A percentile compares a stretch with the other conserved stretches of the same genome.
phyloP scores from a whole-genome alignment of 495 filamentous ascomycete genomes.

The Lentithecium fluviatile region DNA sequence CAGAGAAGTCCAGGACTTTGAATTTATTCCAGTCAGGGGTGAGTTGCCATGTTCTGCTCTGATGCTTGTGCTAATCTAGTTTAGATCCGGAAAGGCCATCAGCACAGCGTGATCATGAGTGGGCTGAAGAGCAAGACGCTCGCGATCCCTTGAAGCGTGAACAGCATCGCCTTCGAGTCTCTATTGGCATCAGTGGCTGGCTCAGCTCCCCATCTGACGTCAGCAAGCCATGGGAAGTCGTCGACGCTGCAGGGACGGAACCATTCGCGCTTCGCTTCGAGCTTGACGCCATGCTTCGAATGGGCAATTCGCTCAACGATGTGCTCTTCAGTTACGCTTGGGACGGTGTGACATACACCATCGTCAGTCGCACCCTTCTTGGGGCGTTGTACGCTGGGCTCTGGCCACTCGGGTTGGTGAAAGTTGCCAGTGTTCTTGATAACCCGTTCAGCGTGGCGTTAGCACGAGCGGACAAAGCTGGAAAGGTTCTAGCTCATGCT shows the following conservation, averaged over 20 bases:
- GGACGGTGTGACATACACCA: conserved; percentile 30
- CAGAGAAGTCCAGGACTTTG: conserved; percentile 37
- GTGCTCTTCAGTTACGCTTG: conserved; percentile 36
- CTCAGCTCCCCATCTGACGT: conserved; percentile 34
- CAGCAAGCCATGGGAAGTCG: conserved; percentile 36
- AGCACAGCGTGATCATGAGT: conserved; percentile 16
- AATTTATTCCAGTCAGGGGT: conserved; percentile 36
- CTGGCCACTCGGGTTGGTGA: conserved; percentile 36
- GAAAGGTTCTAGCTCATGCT: conserved; percentile 37
- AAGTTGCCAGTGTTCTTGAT: conserved; percentile 33
- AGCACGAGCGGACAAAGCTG: conserved; percentile 38
- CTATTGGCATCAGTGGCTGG: conserved; percentile 38
- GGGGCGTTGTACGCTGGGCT: conserved; percentile 35
- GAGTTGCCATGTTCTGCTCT: neutral
- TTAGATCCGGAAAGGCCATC: conserved; percentile 24
- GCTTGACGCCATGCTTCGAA: conserved; percentile 34
- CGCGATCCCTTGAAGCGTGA: conserved; percentile 27
- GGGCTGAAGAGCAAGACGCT: conserved; percentile 25
- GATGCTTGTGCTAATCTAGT: neutral
- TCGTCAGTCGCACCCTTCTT: conserved; percentile 34
- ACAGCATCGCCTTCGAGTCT: conserved; percentile 36
- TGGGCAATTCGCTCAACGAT: conserved; percentile 36
- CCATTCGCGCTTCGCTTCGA: conserved; percentile 38
- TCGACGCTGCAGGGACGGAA: conserved; percentile 30
- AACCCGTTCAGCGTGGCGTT: conserved; percentile 38